Evolutionary conservation across 805 yeast species (phyloP).

Genomic region (Ogataea angusta): DNA sequence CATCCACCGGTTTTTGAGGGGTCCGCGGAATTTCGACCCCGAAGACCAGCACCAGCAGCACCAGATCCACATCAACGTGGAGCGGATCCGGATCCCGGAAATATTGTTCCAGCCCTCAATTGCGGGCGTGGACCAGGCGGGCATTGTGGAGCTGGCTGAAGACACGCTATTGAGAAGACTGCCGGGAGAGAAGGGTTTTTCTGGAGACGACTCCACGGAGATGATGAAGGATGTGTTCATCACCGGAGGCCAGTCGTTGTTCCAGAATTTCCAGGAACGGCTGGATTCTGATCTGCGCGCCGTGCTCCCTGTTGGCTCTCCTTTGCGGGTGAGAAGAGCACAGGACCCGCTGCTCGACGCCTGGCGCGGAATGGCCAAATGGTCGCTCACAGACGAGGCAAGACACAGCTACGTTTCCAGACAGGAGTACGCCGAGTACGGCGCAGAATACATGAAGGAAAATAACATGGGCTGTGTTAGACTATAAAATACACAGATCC

Average conservation of each 20-base stretch:
- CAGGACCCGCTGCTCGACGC: conserved; percentile 72
- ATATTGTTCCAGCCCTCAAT: conserved; percentile 87
- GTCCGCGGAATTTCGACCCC: conserved; percentile 81
- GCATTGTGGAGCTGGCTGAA: conserved; percentile 74
- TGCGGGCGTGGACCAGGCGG: conserved; percentile 95
- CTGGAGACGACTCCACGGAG: conserved; percentile 49
- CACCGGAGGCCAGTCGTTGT: conserved; percentile 79
- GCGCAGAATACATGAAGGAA: conserved; percentile 84
- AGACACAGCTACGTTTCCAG: conserved; percentile 52
- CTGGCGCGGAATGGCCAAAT: conserved; percentile 91
- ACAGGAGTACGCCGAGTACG: conserved; percentile 81
- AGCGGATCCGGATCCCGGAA: conserved; percentile 90
- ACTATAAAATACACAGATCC: conserved; percentile 11
- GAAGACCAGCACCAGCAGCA: conserved; percentile 83
- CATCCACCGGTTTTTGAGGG: conserved; percentile 81
- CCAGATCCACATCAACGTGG: conserved; percentile 87
- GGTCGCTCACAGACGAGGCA: conserved; percentile 52
- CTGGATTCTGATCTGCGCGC: conserved; percentile 64
- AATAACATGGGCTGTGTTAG: conserved; percentile 61
- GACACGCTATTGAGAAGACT: conserved; percentile 61
- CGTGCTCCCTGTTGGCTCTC: conserved; percentile 66
- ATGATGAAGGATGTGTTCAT: conserved; percentile 65
- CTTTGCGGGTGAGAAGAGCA: conserved; percentile 60
- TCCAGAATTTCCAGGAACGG: conserved; percentile 66
- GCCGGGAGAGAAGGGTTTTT: conserved; percentile 47